Conservation (phyloP, 2,329 filamentous ascomycete genomes). For the Dothideomycetes sp. region DNA sequence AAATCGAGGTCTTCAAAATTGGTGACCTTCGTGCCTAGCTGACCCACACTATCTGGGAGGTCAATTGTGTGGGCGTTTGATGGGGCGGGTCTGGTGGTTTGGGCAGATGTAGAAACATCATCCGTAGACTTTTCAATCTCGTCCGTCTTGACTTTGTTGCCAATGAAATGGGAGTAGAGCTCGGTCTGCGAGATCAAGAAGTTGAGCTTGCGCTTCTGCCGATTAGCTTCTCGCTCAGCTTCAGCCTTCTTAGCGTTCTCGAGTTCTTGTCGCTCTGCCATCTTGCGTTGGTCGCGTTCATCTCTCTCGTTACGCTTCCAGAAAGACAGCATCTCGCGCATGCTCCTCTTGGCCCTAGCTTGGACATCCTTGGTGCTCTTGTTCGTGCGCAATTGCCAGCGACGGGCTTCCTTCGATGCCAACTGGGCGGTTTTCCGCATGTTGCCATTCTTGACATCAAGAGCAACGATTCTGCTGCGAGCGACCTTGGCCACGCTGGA, state of each 20-base stretch:
- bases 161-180: conserved; percentile 97
- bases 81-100: conserved; percentile 27
- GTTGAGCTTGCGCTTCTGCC: conserved; percentile 97
- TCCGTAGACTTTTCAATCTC: conserved; percentile 87
- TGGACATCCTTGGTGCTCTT: conserved; percentile 98
- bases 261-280: conserved; percentile 89
- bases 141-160: conserved; percentile 97
- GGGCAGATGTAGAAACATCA: conserved; percentile 52
- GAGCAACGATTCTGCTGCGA: conserved; percentile 76
- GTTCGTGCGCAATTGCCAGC: conserved; percentile 96
- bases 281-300: conserved; percentile 85
- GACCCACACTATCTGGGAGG: conserved; percentile 35
- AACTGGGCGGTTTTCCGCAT: conserved; percentile 94
- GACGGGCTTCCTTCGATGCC: conserved; percentile 90
- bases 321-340: conserved; percentile 99
- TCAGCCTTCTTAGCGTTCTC: conserved; percentile 95
- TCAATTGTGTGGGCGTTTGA: conserved; percentile 35
- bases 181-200: conserved; percentile 99
- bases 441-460: conserved; percentile 83
- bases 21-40: conserved; percentile 62
- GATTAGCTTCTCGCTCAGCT: conserved; percentile 91
- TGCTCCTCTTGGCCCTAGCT: conserved; percentile 90
- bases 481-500: conserved; percentile 91
- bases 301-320: conserved; percentile 99
- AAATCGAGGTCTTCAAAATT: conserved; percentile 93